These are phyloP conservation scores for Bipolaris cookei DNA, from an alignment of 2,329 filamentous ascomycete species.

Conservation along the genomic window DNA sequence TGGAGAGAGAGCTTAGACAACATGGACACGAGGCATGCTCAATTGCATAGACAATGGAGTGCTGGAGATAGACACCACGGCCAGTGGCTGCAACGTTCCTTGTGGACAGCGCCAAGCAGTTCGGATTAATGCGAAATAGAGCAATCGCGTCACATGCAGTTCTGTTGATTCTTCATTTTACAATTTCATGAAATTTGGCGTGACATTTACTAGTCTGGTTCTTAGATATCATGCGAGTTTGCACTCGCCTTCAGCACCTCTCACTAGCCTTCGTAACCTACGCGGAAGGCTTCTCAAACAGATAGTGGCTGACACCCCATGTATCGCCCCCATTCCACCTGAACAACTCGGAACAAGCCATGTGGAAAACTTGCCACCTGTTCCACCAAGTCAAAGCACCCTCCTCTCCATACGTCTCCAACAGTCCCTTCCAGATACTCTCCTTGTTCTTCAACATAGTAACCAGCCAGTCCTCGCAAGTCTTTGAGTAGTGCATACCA, in stretches of 20 bases:
- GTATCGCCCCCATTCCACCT: conserved; percentile 68
- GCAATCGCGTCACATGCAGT: background rate
- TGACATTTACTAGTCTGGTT: background rate
- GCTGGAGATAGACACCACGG: background rate
- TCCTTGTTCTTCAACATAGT: conserved; percentile 66
- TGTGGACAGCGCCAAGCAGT: conserved; percentile 8
- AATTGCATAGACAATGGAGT: background rate
- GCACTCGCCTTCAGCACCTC: background rate
- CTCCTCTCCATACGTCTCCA: conserved; percentile 69
- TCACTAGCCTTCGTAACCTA: background rate
- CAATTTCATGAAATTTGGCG: background rate
- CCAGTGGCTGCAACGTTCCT: background rate
- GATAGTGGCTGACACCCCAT: conserved; percentile 71
- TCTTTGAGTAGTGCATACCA: conserved; percentile 71
- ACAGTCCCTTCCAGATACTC: conserved; percentile 67
- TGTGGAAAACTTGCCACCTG: conserved; percentile 74
- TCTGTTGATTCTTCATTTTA: background rate
- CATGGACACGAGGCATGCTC: background rate
- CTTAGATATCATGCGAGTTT: background rate
- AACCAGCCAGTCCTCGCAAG: conserved; percentile 71
- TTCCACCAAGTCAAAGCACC: conserved; percentile 69
- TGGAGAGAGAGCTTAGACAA: background rate
- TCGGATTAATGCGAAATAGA: background rate
- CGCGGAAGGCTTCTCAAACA: conserved; percentile 65
- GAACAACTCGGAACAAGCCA: conserved; percentile 74